phyloP scores from a whole-genome alignment of 257 asterid genomes.

The Gentiana straminea region DNA sequence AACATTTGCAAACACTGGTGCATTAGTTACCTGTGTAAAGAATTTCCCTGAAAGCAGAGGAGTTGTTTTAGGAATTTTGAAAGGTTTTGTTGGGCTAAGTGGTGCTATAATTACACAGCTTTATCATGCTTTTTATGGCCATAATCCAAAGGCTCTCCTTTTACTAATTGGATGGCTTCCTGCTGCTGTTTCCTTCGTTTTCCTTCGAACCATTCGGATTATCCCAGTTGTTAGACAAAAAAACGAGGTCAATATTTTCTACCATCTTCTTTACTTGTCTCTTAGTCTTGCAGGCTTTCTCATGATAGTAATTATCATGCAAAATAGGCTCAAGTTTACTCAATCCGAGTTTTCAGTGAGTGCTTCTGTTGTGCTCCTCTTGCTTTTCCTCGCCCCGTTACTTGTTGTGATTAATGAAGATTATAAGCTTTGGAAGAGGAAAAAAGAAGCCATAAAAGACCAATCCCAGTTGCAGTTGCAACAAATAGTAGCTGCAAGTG shows the following conservation, averaged over 20 bases:
- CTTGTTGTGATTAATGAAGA: constrained; percentile 24
- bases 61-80: constrained; percentile 28
- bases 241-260: constrained; percentile 25
- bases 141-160: constrained; percentile 25
- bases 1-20: constrained; percentile 43
- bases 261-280: constrained; percentile 22
- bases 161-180: constrained; percentile 46
- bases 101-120: constrained; percentile 49
- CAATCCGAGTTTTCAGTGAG: constrained; percentile 17
- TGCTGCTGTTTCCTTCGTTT: constrained; percentile 27
- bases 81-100: constrained; percentile 46
- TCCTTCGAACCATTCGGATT: constrained; percentile 24
- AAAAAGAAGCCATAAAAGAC: background rate
- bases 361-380: constrained; percentile 25
- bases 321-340: constrained; percentile 14
- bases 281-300: constrained; percentile 32
- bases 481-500: too few relatives aligned
- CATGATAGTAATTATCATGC: constrained; percentile 27
- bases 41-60: constrained; percentile 48
- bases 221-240: constrained; percentile 15
- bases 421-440: constrained; percentile 13
- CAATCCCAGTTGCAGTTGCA: background rate
- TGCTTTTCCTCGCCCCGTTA: constrained; percentile 20
- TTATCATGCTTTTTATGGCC: constrained; percentile 33
- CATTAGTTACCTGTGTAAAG: constrained; percentile 42